These are phyloP conservation scores for Coemansia erecta DNA, from an alignment of 192 early-diverging fungal species.

Conservation along the genomic window DNA sequence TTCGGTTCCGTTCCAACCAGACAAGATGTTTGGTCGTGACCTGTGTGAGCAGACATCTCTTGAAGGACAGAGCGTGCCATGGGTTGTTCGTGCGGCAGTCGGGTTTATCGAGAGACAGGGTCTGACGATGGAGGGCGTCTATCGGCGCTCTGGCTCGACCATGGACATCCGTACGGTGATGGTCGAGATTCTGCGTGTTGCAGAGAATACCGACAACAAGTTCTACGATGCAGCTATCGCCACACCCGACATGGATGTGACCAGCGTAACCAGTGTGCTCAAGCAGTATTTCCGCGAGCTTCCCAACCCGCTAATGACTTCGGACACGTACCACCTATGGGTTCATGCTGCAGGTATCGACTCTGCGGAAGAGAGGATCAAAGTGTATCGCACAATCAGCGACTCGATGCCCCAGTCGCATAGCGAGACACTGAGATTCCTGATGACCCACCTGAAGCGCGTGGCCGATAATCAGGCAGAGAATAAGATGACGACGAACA, in stretches of 20 bases:
- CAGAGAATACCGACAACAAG: constrained; percentile 53
- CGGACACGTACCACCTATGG: constrained; percentile 65
- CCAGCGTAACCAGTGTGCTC: constrained; percentile 74
- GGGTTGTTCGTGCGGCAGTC: constrained; percentile 67
- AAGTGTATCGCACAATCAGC: constrained; percentile 42
- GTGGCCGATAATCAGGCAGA: constrained; percentile 58
- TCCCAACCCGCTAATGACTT: constrained; percentile 71
- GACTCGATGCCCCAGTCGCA: constrained; percentile 62
- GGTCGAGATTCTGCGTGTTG: constrained; percentile 60
- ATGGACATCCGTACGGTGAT: constrained; percentile 68
- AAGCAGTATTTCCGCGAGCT: constrained; percentile 80
- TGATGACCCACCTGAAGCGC: constrained; percentile 65
- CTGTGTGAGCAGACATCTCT: constrained; percentile 56
- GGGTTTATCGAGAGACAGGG: constrained; percentile 68
- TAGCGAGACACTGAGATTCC: constrained; percentile 59
- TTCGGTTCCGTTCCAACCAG: constrained; percentile 29
- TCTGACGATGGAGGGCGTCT: constrained; percentile 72
- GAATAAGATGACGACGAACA: constrained; percentile 92
- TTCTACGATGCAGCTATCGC: constrained; percentile 44
- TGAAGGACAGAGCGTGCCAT: constrained; percentile 63
- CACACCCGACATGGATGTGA: constrained; percentile 57
- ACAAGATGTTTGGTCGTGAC: constrained; percentile 66
- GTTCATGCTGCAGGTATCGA: constrained; percentile 55
- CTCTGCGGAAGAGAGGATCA: constrained; percentile 30
- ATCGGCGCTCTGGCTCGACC: constrained; percentile 75